phyloP scores from a whole-genome alignment of 176 grass and related monocot species.

The Miscanthus lutarioriparius region DNA sequence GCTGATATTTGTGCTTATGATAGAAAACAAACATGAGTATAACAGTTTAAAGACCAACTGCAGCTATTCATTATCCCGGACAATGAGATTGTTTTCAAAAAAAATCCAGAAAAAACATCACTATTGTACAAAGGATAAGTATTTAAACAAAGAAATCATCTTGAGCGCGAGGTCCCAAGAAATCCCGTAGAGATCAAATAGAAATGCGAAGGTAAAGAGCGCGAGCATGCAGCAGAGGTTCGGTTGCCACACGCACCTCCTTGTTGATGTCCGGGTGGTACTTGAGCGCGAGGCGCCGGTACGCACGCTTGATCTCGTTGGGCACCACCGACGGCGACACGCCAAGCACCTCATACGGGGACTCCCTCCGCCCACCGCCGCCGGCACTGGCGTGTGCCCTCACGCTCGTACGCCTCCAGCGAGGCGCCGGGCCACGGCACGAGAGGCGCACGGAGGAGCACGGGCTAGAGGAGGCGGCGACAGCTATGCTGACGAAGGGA shows the following conservation, averaged over 20 bases:
- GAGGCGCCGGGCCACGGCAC: neutral
- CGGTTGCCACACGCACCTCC: conserved; percentile 40
- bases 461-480: neutral
- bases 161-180: no score
- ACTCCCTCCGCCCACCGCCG: conserved; percentile 44
- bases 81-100: no score
- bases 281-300: conserved; percentile 78
- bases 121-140: no score
- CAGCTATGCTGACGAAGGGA: neutral
- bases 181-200: neutral
- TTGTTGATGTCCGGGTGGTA: conserved; percentile 92
- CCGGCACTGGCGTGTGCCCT: conserved; percentile 14
- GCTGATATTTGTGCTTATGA: no score
- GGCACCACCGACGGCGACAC: conserved; percentile 63
- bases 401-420: conserved; percentile 15
- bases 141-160: no score
- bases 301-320: conserved; percentile 82
- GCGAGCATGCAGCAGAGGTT: neutral
- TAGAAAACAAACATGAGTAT: no score
- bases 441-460: neutral
- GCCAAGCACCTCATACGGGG: conserved; percentile 82
- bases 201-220: neutral
- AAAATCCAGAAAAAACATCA: no score
- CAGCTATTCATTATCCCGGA: no score
- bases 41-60: no score